Evolutionary conservation across 2,329 filamentous ascomycete genomes (phyloP), one percentile per base, ranked within the genome.

Genomic region (Magnaporthiopsis poae): DNA sequence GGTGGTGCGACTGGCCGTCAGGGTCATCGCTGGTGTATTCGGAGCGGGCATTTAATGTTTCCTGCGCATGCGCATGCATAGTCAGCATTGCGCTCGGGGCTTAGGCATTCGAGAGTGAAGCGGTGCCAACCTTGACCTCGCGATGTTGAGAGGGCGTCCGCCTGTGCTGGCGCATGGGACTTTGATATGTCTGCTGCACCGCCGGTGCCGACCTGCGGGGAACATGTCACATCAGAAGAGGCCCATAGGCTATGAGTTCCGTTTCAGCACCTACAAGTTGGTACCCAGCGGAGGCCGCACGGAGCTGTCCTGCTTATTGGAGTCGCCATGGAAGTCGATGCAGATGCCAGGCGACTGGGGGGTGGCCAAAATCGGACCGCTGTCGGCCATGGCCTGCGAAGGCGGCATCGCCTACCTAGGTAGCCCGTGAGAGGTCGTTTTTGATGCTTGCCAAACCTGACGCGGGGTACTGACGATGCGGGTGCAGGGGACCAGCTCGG

Each of bases 1-100:
- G 86, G 74, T 96, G 91, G 74, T 96, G 88, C 2, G 90, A 88
- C 64, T 82, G 85, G 33, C 92, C 92, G 73, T 96, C 92, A 71
- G 89, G 83, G 71, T 94, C 89, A 75, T 92, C 93, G 73, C 89
- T 95, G 68, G 86, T 89, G 77, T 96, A 96, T 74, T 95, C 88
- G 36, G 92, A 93, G 68, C 87, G 88, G 66, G 94, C 94, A 81
- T 97, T 89, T 73, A 96, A 86, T 3, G 94, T 97, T 86, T 96
- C 93, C 90, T 94, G 72, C 36, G n/a, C 25, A 39, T 31, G 27
- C 11, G 31, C 29, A 15, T n/a, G 35, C 15, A 46, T 8, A 11
- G 27, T 29, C 31, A 63, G 35, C 39, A 11, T 29, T 7, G 27
- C 5, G 27, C 9, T 7, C 3, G 18, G 39, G 27, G 39, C 21